Percentiles rank a stretch among this genome's conserved stretches.
phyloP scores from a whole-genome alignment of 768 basidiomycete genomes.

The Pleurotus salmoneostramineus region DNA sequence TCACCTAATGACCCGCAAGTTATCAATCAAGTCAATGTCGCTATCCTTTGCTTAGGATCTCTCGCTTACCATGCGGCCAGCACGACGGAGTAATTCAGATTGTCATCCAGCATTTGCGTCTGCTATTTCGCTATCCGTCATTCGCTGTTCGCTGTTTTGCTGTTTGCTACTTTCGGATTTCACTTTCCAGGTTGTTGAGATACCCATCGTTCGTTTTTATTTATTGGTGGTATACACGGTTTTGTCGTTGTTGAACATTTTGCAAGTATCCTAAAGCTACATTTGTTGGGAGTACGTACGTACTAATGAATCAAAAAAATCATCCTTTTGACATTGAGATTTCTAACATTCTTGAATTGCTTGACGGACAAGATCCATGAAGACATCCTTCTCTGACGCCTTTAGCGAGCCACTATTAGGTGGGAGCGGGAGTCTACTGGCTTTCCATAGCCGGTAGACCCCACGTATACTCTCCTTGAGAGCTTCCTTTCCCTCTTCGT shows the following conservation, averaged over 20 bases:
- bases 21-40: conserved; percentile 7
- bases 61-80: conserved; percentile 4
- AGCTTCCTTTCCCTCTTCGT: conserved; percentile 30
- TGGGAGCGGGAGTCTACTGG: conserved; percentile 21
- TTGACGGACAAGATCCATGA: conserved; percentile 32
- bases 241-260: not conserved
- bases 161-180: too few relatives aligned
- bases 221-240: not conserved
- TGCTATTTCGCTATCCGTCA: not conserved
- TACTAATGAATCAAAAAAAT: not conserved
- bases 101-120: not conserved
- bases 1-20: not conserved
- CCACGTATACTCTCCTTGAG: conserved; percentile 51
- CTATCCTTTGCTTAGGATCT: conserved; percentile 4
- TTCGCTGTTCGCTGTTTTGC: too few relatives aligned
- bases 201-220: not conserved
- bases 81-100: not conserved
- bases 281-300: not conserved
- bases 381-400: conserved; percentile 26
- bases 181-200: not conserved
- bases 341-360: conserved; percentile 16
- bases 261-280: not conserved
- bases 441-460: conserved; percentile 58
- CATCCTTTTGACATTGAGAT: conserved; percentile 2
- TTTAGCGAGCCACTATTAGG: conserved; percentile 3